Evolutionary conservation across 768 basidiomycete genomes (phyloP).

Genomic region (Trametes sanguinea): DNA sequence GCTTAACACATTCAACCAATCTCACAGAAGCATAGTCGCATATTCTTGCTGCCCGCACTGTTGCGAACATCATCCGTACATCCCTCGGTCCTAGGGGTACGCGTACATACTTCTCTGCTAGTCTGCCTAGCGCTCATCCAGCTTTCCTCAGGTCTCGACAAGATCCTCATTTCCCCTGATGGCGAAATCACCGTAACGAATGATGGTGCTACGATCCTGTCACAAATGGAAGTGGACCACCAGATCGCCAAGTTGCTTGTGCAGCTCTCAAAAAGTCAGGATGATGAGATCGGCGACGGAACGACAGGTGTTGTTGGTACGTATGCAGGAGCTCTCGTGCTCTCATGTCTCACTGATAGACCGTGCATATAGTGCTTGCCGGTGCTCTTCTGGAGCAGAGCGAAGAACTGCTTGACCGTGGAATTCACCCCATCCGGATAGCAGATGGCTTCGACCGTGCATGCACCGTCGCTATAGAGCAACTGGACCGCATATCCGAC

Average conservation of each 20-base stretch:
- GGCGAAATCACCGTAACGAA: slow-evolving; percentile 99
- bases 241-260: slow-evolving; percentile 98
- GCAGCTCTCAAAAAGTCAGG: slow-evolving; percentile 95
- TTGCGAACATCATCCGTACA: slow-evolving; percentile 92
- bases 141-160: slow-evolving; percentile 72
- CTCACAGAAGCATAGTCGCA: slow-evolving; percentile 60
- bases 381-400: slow-evolving; percentile 95
- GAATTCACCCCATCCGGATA: slow-evolving; percentile 97
- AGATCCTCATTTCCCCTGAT: slow-evolving; percentile 93
- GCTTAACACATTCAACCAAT: slow-evolving; percentile 8
- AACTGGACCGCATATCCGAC: slow-evolving; percentile 91
- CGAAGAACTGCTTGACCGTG: slow-evolving; percentile 95
- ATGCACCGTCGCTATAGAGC: slow-evolving; percentile 84
- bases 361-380: slow-evolving; percentile 74
- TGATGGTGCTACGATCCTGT: slow-evolving; percentile 96
- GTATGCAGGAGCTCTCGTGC: slow-evolving; percentile 34
- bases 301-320: slow-evolving; percentile 98
- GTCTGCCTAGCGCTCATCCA: neutral
- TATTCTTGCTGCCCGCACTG: slow-evolving; percentile 92
- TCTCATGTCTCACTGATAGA: no score
- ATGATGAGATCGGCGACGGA: slow-evolving; percentile 99
- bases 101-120: slow-evolving; percentile 16
- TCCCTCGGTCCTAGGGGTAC: slow-evolving; percentile 92
- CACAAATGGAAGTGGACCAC: slow-evolving; percentile 99
- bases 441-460: slow-evolving; percentile 98